A percentile compares a stretch with the other conserved stretches of the same genome.
phyloP scores from a whole-genome alignment of 306 rosid species.

The Casuarina cunninghamiana region DNA sequence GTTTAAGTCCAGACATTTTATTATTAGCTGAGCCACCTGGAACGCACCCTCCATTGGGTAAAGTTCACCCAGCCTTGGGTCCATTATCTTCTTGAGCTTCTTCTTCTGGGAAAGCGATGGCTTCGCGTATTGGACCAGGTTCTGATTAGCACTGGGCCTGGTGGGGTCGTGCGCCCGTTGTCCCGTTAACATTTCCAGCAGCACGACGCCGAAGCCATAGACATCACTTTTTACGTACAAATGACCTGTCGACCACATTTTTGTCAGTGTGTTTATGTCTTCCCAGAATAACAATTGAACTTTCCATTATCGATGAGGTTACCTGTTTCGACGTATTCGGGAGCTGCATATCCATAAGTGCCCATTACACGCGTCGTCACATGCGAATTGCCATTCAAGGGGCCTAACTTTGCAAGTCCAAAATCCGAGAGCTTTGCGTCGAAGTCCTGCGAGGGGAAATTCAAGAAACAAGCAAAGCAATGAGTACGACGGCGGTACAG shows the following conservation, averaged over 20 bases:
- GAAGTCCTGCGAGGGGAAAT: constrained; percentile 31
- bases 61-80: constrained; percentile 33
- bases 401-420: constrained; percentile 84
- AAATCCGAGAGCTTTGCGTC: constrained; percentile 84
- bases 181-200: constrained; percentile 76
- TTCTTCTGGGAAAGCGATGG: constrained; percentile 41
- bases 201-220: constrained; percentile 84
- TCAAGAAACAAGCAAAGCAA: not conserved
- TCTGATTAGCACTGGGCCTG: constrained; percentile 29
- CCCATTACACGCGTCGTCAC: constrained; percentile 70
- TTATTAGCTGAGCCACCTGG: constrained; percentile 44
- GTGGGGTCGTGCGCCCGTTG: constrained; percentile 47
- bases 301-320: not conserved
- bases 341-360: constrained; percentile 88
- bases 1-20: constrained; percentile 53
- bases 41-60: constrained; percentile 47
- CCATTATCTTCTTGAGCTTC: constrained; percentile 52
- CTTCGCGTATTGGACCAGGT: constrained; percentile 46
- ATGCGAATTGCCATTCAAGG: constrained; percentile 60
- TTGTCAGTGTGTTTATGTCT: not conserved
- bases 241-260: constrained; percentile 53
- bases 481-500: no score
- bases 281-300: not conserved
- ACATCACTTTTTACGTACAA: constrained; percentile 83
- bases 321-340: constrained; percentile 86